These are phyloP conservation scores for Ceraceosorus guamensis DNA, from an alignment of 1,284 basidiomycete genomes.

Conservation along the genomic window DNA sequence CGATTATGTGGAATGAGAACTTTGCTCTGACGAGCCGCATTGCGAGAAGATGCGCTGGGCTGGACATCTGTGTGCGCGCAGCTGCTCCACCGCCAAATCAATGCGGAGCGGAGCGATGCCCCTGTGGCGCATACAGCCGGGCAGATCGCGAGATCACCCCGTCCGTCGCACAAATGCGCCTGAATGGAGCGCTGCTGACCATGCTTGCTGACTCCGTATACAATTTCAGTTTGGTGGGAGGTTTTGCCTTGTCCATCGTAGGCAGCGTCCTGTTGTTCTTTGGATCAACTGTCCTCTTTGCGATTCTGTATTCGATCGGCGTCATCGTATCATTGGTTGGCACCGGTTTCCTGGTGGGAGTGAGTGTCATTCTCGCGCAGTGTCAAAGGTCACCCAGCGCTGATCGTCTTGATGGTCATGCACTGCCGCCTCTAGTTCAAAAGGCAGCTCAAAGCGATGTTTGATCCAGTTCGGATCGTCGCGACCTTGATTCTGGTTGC, in stretches of 20 bases:
- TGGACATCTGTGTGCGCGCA: too few species aligned
- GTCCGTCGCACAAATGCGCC: too few species aligned
- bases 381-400: too few species aligned
- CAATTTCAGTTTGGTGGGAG: slow-evolving; percentile 57
- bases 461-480: slow-evolving; percentile 79
- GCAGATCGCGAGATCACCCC: too few species aligned
- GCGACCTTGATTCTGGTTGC: slow-evolving; percentile 72
- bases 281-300: slow-evolving; percentile 66
- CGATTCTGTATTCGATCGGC: slow-evolving; percentile 75
- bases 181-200: not conserved
- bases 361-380: not conserved
- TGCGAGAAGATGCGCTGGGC: too few species aligned
- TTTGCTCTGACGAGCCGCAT: too few species aligned
- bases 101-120: too few species aligned
- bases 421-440: slow-evolving; percentile 20
- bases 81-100: too few species aligned
- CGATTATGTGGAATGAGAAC: too few species aligned
- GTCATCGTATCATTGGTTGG: slow-evolving; percentile 74
- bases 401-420: not conserved
- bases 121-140: too few species aligned
- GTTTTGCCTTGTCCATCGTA: slow-evolving; percentile 61
- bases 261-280: slow-evolving; percentile 72
- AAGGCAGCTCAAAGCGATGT: slow-evolving; percentile 61
- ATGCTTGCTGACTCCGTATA: not conserved
- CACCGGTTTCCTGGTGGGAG: slow-evolving; percentile 23